A percentile compares a stretch with the other conserved stretches of the same genome.
These are phyloP conservation scores for Kwoniella shandongensis DNA, from an alignment of 768 basidiomycete species.

Conservation along the genomic window DNA sequence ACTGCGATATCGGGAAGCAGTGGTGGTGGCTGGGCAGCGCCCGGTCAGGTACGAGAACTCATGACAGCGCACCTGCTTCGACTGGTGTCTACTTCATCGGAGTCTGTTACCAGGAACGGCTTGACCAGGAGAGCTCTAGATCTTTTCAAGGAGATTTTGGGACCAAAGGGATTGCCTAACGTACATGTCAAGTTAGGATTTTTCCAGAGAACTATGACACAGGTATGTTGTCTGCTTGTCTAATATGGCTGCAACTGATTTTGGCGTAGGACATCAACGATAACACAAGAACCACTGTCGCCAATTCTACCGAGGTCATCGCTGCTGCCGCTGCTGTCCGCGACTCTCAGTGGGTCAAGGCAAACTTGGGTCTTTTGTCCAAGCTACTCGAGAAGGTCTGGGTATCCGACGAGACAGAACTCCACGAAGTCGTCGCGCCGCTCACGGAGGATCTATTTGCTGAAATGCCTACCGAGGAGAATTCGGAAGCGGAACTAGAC, in stretches of 20 bases:
- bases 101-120: slow-evolving; percentile 52
- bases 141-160: slow-evolving; percentile 71
- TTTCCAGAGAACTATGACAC: slow-evolving; percentile 79
- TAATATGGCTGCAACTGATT: neutral
- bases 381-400: slow-evolving; percentile 85
- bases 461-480: slow-evolving; percentile 74
- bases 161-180: slow-evolving; percentile 81
- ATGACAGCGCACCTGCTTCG: slow-evolving; percentile 96
- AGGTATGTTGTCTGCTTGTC: slow-evolving; percentile 58
- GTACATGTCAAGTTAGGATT: slow-evolving; percentile 88
- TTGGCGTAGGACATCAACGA: slow-evolving; percentile 70
- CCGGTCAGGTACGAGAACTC: slow-evolving; percentile 76
- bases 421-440: slow-evolving; percentile 79
- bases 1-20: slow-evolving; percentile 50
- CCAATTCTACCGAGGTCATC: slow-evolving; percentile 82
- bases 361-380: slow-evolving; percentile 71
- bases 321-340: slow-evolving; percentile 82
- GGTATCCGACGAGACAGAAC: slow-evolving; percentile 69
- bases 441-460: slow-evolving; percentile 77
- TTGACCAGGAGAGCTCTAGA: slow-evolving; percentile 55
- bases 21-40: slow-evolving; percentile 66
- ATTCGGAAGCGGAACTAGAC: slow-evolving; percentile 63
- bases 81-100: slow-evolving; percentile 65
- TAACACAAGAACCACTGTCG: slow-evolving; percentile 64
- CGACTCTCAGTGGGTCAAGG: slow-evolving; percentile 73